Conservation (phyloP, 495 filamentous ascomycete species). For the Chaetomium tenue region DNA sequence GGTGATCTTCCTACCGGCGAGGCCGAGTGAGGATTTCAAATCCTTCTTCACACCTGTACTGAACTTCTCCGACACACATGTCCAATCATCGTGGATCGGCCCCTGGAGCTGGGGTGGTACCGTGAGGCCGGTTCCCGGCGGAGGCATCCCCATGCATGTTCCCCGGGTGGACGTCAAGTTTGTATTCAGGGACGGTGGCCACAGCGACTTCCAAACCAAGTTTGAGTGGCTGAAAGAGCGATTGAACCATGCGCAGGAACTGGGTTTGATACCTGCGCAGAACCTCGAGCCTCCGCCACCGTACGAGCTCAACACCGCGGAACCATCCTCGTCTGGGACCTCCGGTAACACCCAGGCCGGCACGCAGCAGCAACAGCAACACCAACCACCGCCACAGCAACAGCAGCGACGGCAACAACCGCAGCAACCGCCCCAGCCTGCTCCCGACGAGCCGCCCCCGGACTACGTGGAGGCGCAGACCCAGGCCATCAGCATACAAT, state of each 20-base stretch:
- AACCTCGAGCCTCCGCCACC: constrained; percentile 79
- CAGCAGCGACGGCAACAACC: constrained; percentile 29
- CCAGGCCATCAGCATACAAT: constrained; percentile 60
- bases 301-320: constrained; percentile 55
- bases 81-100: constrained; percentile 91
- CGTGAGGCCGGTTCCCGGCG: constrained; percentile 74
- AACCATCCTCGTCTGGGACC: constrained; percentile 33
- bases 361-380: background rate
- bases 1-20: constrained; percentile 85
- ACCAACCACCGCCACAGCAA: constrained; percentile 30
- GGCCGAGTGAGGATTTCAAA: constrained; percentile 64
- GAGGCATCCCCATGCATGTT: constrained; percentile 77
- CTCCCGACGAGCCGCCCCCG: constrained; percentile 80
- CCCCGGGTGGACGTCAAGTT: constrained; percentile 74
- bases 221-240: constrained; percentile 85
- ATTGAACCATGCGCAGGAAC: constrained; percentile 72
- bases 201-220: constrained; percentile 81
- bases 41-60: constrained; percentile 89
- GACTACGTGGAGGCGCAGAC: constrained; percentile 90
- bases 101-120: constrained; percentile 85
- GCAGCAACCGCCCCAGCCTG: constrained; percentile 37
- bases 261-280: constrained; percentile 52
- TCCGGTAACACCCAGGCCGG: constrained; percentile 7
- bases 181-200: constrained; percentile 91
- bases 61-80: constrained; percentile 82